phyloP scores from a whole-genome alignment of 148 eudicot species.

The Vaccinium macrocarpon region DNA sequence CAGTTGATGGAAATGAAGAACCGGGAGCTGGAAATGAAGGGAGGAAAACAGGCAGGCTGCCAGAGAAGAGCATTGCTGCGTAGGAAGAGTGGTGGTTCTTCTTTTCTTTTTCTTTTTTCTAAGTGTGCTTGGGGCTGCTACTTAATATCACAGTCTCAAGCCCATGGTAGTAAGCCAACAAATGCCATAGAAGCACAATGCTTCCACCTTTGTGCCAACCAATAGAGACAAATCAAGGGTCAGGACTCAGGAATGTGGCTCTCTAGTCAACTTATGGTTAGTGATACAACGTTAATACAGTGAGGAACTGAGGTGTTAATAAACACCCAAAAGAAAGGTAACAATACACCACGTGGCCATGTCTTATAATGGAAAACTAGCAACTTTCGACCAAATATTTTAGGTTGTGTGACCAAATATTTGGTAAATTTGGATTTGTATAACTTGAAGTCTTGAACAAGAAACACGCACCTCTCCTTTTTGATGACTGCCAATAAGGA shows the following conservation, averaged over 20 bases:
- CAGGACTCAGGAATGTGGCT: background rate
- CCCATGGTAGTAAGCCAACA: background rate
- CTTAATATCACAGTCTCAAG: background rate
- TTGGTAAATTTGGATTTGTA: background rate
- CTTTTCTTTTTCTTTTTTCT: too few species aligned
- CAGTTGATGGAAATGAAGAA: too few species aligned
- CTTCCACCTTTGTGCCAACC: slow-evolving; percentile 3
- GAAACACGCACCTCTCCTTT: slow-evolving; percentile 55
- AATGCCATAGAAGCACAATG: background rate
- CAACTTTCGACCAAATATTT: background rate
- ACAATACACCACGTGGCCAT: background rate
- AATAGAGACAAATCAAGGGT: background rate
- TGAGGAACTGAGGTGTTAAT: background rate
- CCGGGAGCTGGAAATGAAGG: too few species aligned
- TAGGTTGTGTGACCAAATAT: background rate
- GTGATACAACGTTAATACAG: background rate
- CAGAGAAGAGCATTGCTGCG: too few species aligned
- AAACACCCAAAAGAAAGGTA: background rate
- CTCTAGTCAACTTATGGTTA: background rate
- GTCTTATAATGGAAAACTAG: background rate
- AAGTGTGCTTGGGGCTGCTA: background rate
- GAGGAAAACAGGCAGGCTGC: too few species aligned
- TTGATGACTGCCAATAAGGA: slow-evolving; percentile 84
- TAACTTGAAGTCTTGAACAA: background rate
- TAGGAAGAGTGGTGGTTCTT: too few species aligned